These are phyloP conservation scores for Biscogniauxia mediterranea DNA, from an alignment of 2,329 filamentous ascomycete genomes.

Conservation along the genomic window DNA sequence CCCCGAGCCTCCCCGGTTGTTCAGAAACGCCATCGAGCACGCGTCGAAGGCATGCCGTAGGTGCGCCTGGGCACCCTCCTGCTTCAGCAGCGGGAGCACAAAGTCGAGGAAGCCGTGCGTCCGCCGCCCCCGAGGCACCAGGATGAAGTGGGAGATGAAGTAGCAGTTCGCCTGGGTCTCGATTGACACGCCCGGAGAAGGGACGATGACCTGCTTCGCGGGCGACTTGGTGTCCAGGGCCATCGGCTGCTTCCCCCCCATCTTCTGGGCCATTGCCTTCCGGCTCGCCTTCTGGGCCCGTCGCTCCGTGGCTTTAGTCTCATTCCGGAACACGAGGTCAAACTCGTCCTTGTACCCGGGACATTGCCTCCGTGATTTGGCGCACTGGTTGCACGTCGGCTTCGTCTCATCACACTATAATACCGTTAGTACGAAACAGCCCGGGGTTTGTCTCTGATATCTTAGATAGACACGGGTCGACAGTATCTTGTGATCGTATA, in stretches of 20 bases:
- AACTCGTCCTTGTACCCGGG: slow-evolving; percentile 71
- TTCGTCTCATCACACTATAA: slow-evolving; percentile 64
- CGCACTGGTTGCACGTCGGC: slow-evolving; percentile 64
- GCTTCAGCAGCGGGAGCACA: slow-evolving; percentile 53
- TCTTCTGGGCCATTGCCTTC: slow-evolving; percentile 42
- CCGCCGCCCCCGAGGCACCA: slow-evolving; percentile 49
- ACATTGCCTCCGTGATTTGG: slow-evolving; percentile 61
- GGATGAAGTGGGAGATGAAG: slow-evolving; percentile 60
- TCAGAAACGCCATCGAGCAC: slow-evolving; percentile 56
- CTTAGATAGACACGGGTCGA: no score
- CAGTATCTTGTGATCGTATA: no score
- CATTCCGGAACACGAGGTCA: slow-evolving; percentile 70
- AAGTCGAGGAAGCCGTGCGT: slow-evolving; percentile 59
- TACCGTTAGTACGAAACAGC: no score
- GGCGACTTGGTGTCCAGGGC: slow-evolving; percentile 18
- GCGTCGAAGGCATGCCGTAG: slow-evolving; percentile 58
- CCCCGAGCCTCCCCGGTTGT: slow-evolving; percentile 45
- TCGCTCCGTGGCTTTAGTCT: slow-evolving; percentile 65
- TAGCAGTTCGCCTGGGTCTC: slow-evolving; percentile 57
- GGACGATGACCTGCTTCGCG: slow-evolving; percentile 29
- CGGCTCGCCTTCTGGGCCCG: slow-evolving; percentile 57
- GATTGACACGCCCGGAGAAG: slow-evolving; percentile 44
- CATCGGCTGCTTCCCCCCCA: slow-evolving; percentile 24
- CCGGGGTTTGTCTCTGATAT: no score
- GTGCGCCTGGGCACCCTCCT: slow-evolving; percentile 43